phyloP scores from a whole-genome alignment of 1,284 basidiomycete species.

The Sanghuangporus baumii region DNA sequence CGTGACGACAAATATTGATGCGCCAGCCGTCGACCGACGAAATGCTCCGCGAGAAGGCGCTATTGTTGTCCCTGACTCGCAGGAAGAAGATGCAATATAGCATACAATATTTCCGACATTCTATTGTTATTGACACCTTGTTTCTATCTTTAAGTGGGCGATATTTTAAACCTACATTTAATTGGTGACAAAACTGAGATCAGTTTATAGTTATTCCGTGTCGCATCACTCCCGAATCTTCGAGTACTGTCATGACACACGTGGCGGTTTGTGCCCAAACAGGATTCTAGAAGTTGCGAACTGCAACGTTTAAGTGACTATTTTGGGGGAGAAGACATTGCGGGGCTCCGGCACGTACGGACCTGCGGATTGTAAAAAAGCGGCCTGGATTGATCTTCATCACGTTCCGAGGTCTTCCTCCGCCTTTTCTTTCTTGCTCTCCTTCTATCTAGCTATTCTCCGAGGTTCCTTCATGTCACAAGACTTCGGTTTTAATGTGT shows the following conservation, averaged over 20 bases:
- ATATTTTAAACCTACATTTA: background rate
- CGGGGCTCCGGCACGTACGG: background rate
- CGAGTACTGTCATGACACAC: background rate
- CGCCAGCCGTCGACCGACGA: background rate
- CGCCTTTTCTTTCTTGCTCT: background rate
- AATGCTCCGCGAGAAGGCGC: background rate
- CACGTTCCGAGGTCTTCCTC: background rate
- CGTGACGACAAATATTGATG: background rate
- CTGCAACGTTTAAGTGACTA: background rate
- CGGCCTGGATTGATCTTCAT: background rate
- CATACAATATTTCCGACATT: background rate
- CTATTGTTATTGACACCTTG: background rate
- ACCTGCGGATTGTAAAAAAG: background rate
- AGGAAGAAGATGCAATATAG: background rate
- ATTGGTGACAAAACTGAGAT: background rate
- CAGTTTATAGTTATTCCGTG: background rate
- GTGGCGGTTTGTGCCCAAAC: background rate
- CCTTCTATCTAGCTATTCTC: background rate
- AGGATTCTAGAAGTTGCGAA: background rate
- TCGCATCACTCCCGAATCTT: background rate
- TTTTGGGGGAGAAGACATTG: too few relatives aligned
- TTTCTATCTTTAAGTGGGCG: background rate
- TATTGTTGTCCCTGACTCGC: background rate
- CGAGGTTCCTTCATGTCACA: background rate
- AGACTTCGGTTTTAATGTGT: background rate